phyloP scores from a whole-genome alignment of 768 basidiomycete species.

The Phaffia tasmanica region DNA sequence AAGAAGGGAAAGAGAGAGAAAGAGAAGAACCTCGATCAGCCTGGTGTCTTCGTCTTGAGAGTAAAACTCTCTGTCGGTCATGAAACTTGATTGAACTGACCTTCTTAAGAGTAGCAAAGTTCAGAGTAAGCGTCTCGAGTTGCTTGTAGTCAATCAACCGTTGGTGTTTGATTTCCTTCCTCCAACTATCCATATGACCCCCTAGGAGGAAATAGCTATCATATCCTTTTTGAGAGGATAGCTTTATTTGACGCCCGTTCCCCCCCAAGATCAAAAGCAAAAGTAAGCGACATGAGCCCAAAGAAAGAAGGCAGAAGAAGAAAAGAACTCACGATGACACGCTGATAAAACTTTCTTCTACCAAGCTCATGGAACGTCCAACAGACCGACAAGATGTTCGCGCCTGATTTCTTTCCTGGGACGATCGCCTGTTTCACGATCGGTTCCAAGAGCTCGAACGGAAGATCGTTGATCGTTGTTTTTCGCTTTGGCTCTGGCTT shows the following conservation, averaged over 20 bases:
- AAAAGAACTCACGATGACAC: constrained; percentile 4
- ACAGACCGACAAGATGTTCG: constrained; percentile 17
- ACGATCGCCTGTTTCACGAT: constrained; percentile 14
- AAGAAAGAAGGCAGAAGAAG: background rate
- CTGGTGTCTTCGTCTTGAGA: too few relatives aligned
- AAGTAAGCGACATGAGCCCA: background rate
- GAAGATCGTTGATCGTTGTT: constrained; percentile 5
- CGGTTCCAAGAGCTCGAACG: constrained; percentile 19
- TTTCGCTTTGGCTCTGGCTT: background rate
- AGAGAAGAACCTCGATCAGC: background rate
- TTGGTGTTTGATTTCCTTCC: background rate
- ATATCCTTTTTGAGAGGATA: constrained; percentile 16
- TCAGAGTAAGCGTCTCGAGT: constrained; percentile 1
- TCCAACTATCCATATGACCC: constrained; percentile 10
- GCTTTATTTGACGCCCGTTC: too few relatives aligned
- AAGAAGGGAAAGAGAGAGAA: background rate
- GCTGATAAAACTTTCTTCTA: constrained; percentile 9
- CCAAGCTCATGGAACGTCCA: constrained; percentile 12
- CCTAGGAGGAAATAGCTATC: constrained; percentile 19
- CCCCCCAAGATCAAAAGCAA: too few relatives aligned
- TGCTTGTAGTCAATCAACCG: constrained; percentile 9
- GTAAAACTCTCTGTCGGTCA: too few relatives aligned
- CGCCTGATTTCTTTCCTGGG: constrained; percentile 7
- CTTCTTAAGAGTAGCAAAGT: constrained; percentile 8
- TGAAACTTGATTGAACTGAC: background rate